These are phyloP conservation scores for Persicaria maculosa DNA, from an alignment of 148 eudicot species.

Conservation along the genomic window DNA sequence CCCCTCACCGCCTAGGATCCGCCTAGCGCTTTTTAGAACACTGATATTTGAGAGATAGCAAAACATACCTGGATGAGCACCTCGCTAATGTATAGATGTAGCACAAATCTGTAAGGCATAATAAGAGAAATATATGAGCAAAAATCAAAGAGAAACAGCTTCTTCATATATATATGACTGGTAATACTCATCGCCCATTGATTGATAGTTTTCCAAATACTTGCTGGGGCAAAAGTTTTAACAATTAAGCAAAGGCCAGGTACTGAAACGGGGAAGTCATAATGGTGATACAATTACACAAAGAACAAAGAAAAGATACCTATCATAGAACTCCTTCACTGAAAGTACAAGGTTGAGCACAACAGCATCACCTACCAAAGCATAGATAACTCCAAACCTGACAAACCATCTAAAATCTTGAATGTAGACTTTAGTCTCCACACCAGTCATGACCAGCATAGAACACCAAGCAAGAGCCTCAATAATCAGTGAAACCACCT, in stretches of 20 bases:
- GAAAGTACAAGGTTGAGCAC: conserved; percentile 76
- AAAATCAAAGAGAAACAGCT: neutral
- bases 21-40: no score
- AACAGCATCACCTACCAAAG: conserved; percentile 79
- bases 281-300: neutral
- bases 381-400: conserved; percentile 73
- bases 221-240: neutral
- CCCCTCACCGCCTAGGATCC: no score
- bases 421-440: conserved; percentile 78
- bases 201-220: neutral
- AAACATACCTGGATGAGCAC: conserved; percentile 63
- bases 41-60: neutral
- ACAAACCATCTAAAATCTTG: conserved; percentile 81
- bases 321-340: conserved; percentile 51
- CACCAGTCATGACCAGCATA: conserved; percentile 57
- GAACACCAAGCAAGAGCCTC: conserved; percentile 88
- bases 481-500: conserved; percentile 56
- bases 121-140: conserved; percentile 6
- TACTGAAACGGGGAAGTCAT: neutral
- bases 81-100: conserved; percentile 69
- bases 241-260: neutral
- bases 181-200: neutral
- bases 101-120: conserved; percentile 53
- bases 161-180: neutral
- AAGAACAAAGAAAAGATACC: conserved; percentile 31